These are phyloP conservation scores for Trichoderma sp. DNA, from an alignment of 2,329 filamentous ascomycete species.

Conservation along the genomic window DNA sequence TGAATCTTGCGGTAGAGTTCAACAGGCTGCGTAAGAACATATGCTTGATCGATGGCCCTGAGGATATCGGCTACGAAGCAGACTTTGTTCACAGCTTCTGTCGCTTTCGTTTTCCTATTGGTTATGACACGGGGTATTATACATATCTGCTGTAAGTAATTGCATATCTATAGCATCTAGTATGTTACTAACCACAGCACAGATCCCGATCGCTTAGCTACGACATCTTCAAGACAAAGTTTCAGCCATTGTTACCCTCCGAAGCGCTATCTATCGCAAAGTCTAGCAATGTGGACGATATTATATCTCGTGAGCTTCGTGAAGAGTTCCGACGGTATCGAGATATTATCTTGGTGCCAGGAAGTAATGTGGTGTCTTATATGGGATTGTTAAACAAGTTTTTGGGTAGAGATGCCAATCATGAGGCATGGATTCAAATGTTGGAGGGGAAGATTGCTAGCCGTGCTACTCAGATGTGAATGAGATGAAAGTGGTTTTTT, in stretches of 20 bases:
- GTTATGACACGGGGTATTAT: conserved; percentile 76
- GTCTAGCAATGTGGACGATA: conserved; percentile 27
- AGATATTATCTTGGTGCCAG: conserved; percentile 70
- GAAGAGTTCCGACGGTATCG: conserved; percentile 66
- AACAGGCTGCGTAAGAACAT: conserved; percentile 66
- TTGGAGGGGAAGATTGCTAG: background rate
- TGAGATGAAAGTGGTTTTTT: background rate
- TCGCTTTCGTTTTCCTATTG: conserved; percentile 67
- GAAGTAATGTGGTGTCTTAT: conserved; percentile 71
- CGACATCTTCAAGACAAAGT: conserved; percentile 75
- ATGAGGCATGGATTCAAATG: conserved; percentile 51
- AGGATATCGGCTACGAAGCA: conserved; percentile 48
- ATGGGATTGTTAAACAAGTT: conserved; percentile 65
- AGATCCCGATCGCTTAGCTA: conserved; percentile 10
- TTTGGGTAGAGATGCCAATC: conserved; percentile 65
- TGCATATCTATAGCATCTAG: fast-evolving
- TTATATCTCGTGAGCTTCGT: conserved; percentile 64
- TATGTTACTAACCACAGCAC: background rate
- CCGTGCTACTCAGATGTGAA: background rate
- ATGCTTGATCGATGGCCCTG: conserved; percentile 63
- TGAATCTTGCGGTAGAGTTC: conserved; percentile 61
- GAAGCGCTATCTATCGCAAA: background rate
- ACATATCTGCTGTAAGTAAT: conserved; percentile 60
- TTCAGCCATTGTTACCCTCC: conserved; percentile 39
- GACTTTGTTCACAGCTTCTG: conserved; percentile 69